Percentiles rank a stretch among this genome's conserved stretches.
phyloP scores from a whole-genome alignment of 1,284 basidiomycete species.

The Ceratobasidium sp. region DNA sequence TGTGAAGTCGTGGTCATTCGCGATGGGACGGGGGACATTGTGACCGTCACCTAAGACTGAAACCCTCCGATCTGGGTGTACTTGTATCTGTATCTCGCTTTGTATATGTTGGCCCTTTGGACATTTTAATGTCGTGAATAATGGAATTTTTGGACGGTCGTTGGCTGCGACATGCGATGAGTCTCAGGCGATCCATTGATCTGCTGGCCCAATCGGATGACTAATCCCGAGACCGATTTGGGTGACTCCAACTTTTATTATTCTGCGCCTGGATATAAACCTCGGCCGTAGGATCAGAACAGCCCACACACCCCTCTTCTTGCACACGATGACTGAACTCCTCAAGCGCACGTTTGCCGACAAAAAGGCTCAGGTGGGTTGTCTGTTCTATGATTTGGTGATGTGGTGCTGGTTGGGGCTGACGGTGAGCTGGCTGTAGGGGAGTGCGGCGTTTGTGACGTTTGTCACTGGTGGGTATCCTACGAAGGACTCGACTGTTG shows the following conservation, averaged over 20 bases:
- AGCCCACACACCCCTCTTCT: neutral
- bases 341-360: slow-evolving; percentile 77
- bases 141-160: slow-evolving; percentile 15
- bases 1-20: slow-evolving; percentile 92
- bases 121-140: slow-evolving; percentile 2
- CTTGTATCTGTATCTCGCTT: neutral
- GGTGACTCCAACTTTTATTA: slow-evolving; percentile 21
- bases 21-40: slow-evolving; percentile 85
- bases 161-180: neutral
- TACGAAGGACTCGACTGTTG: slow-evolving; percentile 79
- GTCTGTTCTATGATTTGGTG: slow-evolving; percentile 11
- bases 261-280: slow-evolving; percentile 6
- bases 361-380: slow-evolving; percentile 72
- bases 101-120: neutral
- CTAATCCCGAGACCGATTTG: slow-evolving; percentile 16
- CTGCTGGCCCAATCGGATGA: slow-evolving; percentile 39
- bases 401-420: slow-evolving; percentile 42
- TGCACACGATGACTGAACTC: slow-evolving; percentile 69
- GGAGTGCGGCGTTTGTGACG: slow-evolving; percentile 79
- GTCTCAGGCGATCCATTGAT: slow-evolving; percentile 17
- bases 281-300: slow-evolving; percentile 7
- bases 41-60: slow-evolving; percentile 80
- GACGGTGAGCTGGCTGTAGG: slow-evolving; percentile 56
- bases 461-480: slow-evolving; percentile 95
- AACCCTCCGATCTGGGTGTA: neutral